These are phyloP conservation scores for Penicillium corylophilum DNA, from an alignment of 2,329 filamentous ascomycete genomes.

Conservation along the genomic window DNA sequence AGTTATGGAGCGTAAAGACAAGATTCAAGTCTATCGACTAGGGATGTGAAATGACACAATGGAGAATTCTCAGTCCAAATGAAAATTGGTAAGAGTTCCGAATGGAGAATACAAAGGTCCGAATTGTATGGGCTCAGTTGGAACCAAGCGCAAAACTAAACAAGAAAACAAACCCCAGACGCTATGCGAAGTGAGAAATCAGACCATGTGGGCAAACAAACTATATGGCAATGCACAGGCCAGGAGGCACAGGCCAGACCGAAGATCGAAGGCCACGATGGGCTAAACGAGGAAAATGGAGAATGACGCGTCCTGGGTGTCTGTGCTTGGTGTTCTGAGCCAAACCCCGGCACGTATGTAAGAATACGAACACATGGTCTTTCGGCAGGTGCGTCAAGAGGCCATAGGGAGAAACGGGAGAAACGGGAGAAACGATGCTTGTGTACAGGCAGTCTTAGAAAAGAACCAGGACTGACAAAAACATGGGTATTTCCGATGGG, in stretches of 20 bases:
- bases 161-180: slow-evolving; percentile 32
- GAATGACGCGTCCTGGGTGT: background rate
- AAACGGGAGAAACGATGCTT: slow-evolving; percentile 7
- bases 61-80: background rate
- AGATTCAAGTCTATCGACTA: background rate
- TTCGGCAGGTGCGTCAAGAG: background rate
- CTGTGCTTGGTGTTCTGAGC: background rate
- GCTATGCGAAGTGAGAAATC: slow-evolving; percentile 39
- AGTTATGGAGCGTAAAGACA: background rate
- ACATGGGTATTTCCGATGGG: slow-evolving; percentile 33
- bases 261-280: background rate
- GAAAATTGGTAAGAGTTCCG: slow-evolving; percentile 5
- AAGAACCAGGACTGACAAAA: slow-evolving; percentile 26
- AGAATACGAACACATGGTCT: slow-evolving; percentile 6
- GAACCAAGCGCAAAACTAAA: slow-evolving; percentile 11
- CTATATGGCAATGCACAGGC: slow-evolving; percentile 21
- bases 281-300: background rate
- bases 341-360: background rate
- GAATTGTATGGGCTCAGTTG: slow-evolving; percentile 5
- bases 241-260: slow-evolving; percentile 2
- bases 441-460: slow-evolving; percentile 30
- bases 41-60: background rate
- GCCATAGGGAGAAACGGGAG: background rate
- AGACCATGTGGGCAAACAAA: slow-evolving; percentile 24
- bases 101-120: slow-evolving; percentile 15